phyloP scores from a whole-genome alignment of 1,284 basidiomycete species.

The Puccinia hordei region DNA sequence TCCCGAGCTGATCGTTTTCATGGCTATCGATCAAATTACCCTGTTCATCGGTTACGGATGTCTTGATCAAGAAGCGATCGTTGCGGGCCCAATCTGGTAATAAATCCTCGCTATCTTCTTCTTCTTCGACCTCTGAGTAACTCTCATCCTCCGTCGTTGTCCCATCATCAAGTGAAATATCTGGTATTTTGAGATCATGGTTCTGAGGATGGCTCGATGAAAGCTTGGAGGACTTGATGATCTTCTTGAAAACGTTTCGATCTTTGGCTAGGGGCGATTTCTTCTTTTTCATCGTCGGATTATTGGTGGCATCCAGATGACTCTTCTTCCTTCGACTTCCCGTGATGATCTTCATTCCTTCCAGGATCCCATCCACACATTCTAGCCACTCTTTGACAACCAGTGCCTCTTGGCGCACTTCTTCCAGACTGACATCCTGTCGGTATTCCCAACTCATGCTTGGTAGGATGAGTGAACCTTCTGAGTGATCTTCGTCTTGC shows the following conservation, averaged over 20 bases:
- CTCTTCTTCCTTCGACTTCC: constrained; percentile 19
- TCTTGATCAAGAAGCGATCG: constrained; percentile 61
- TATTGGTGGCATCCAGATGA: not conserved
- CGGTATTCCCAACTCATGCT: constrained; percentile 46
- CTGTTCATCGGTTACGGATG: not conserved
- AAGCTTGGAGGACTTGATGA: constrained; percentile 64
- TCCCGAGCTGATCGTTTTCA: constrained; percentile 54
- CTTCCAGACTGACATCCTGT: constrained; percentile 35
- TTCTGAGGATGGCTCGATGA: constrained; percentile 68
- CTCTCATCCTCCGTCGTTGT: constrained; percentile 57
- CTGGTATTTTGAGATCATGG: constrained; percentile 3
- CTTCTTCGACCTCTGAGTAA: constrained; percentile 57
- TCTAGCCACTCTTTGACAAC: constrained; percentile 44
- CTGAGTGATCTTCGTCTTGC: constrained; percentile 18
- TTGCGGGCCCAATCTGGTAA: constrained; percentile 74
- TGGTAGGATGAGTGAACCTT: not conserved
- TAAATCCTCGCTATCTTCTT: constrained; percentile 63
- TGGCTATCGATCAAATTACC: not conserved
- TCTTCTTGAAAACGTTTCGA: constrained; percentile 28
- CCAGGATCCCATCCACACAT: constrained; percentile 46
- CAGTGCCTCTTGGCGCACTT: constrained; percentile 40
- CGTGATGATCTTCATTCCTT: constrained; percentile 41
- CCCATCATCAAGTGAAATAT: constrained; percentile 54
- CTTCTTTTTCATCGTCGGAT: constrained; percentile 1
- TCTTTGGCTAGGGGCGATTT: not conserved